These are phyloP conservation scores for Quercus glauca DNA, from an alignment of 306 rosid genomes.

Conservation along the genomic window DNA sequence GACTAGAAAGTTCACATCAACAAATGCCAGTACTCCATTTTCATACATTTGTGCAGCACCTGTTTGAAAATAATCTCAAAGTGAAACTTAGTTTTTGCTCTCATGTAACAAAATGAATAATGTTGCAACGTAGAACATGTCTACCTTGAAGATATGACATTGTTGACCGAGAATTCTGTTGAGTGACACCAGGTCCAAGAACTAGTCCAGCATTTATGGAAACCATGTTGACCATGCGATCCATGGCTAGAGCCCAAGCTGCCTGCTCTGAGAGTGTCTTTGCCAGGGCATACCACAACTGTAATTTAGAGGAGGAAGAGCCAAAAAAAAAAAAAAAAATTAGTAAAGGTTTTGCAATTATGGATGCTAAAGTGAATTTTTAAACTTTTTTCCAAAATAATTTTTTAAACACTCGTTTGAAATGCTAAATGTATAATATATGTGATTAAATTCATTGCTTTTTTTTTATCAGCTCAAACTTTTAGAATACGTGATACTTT, in stretches of 20 bases:
- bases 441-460: too few relatives aligned
- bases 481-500: not conserved
- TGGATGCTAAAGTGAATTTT: too few relatives aligned
- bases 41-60: conserved; percentile 56
- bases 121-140: too few relatives aligned
- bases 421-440: too few relatives aligned
- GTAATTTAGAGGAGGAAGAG: not conserved
- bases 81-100: not conserved
- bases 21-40: conserved; percentile 39
- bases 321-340: not conserved
- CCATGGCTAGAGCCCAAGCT: conserved; percentile 56
- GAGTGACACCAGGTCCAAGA: conserved; percentile 34
- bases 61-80: not conserved
- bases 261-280: conserved; percentile 46
- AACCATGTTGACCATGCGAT: conserved; percentile 40
- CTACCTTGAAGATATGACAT: conserved; percentile 42
- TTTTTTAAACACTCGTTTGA: too few relatives aligned
- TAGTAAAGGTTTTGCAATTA: too few relatives aligned
- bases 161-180: conserved; percentile 30
- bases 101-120: not conserved
- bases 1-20: conserved; percentile 34
- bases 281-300: conserved; percentile 49
- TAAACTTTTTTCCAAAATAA: too few relatives aligned
- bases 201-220: conserved; percentile 47
- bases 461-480: not conserved